phyloP scores from a whole-genome alignment of 2,329 filamentous ascomycete species.

The Biscogniauxia sp. region DNA sequence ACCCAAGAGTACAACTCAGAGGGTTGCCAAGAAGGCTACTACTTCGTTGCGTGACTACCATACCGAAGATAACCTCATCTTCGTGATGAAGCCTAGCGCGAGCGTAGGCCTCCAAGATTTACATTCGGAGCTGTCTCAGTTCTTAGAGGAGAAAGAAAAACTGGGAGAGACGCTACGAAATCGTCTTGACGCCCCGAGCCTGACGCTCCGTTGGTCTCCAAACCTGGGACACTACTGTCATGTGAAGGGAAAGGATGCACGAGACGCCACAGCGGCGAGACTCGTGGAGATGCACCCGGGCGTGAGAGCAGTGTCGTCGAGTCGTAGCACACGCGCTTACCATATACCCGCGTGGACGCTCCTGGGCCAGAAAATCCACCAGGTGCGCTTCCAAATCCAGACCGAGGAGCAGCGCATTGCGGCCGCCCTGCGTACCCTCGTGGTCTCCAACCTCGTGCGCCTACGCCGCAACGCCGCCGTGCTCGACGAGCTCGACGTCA shows the following conservation, averaged over 20 bases:
- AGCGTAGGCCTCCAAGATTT: conserved; percentile 64
- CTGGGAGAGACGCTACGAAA: conserved; percentile 62
- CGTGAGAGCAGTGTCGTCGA: conserved; percentile 61
- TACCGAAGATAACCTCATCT: conserved; percentile 55
- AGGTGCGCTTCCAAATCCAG: conserved; percentile 72
- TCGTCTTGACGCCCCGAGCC: conserved; percentile 58
- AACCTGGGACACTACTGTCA: conserved; percentile 88
- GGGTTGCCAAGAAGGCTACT: conserved; percentile 38
- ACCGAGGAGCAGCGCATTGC: conserved; percentile 84
- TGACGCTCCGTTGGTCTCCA: conserved; percentile 83
- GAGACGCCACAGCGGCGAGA: conserved; percentile 16
- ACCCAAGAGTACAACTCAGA: conserved; percentile 45
- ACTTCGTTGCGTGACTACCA: conserved; percentile 57
- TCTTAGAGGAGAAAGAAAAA: conserved; percentile 57
- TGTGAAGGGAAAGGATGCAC: conserved; percentile 75
- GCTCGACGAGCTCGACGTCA: conserved; percentile 89
- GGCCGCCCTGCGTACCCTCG: conserved; percentile 66
- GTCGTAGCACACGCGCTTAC: conserved; percentile 81
- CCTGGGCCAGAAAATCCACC: conserved; percentile 77
- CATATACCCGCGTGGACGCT: conserved; percentile 80
- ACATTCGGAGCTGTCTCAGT: conserved; percentile 62
- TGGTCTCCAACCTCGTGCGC: conserved; percentile 79
- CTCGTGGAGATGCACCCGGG: conserved; percentile 1
- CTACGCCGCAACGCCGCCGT: conserved; percentile 87
- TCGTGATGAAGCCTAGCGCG: conserved; percentile 67